Evolutionary conservation across 805 yeast species (phyloP).

Genomic region (Ogataea nitratoaversa): DNA sequence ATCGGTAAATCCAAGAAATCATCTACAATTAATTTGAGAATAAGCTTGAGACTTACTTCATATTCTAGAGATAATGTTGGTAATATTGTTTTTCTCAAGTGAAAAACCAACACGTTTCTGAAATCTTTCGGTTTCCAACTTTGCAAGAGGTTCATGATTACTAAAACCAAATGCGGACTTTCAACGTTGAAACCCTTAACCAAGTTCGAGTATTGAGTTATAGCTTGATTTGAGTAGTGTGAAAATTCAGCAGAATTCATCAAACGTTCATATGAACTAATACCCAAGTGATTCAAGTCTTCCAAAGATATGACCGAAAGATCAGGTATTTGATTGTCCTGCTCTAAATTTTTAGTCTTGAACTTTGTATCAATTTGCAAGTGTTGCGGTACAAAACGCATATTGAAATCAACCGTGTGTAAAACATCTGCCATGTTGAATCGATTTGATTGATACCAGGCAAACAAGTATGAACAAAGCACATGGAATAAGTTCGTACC

Average conservation of each 20-base stretch:
- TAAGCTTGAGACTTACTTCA: slow-evolving; percentile 32
- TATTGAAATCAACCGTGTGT: slow-evolving; percentile 6
- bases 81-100: slow-evolving; percentile 24
- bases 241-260: slow-evolving; percentile 30
- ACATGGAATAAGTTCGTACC: slow-evolving; percentile 15
- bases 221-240: slow-evolving; percentile 23
- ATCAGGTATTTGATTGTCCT: neutral
- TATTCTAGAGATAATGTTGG: slow-evolving; percentile 33
- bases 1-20: slow-evolving; percentile 33
- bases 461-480: slow-evolving; percentile 8
- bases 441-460: slow-evolving; percentile 18
- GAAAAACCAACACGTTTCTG: slow-evolving; percentile 17
- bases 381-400: slow-evolving; percentile 4
- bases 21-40: slow-evolving; percentile 34
- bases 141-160: slow-evolving; percentile 29
- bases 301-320: slow-evolving; percentile 10
- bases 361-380: neutral
- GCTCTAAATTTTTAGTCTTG: neutral
- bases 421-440: slow-evolving; percentile 8
- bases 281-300: slow-evolving; percentile 21
- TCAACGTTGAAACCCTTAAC: slow-evolving; percentile 20
- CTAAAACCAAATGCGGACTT: slow-evolving; percentile 6
- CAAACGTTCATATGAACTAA: slow-evolving; percentile 26
- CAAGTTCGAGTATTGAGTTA: slow-evolving; percentile 23
- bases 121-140: slow-evolving; percentile 36